Evolutionary conservation across 805 yeast genomes (phyloP).

Genomic region (Clavispora santaluciae): DNA sequence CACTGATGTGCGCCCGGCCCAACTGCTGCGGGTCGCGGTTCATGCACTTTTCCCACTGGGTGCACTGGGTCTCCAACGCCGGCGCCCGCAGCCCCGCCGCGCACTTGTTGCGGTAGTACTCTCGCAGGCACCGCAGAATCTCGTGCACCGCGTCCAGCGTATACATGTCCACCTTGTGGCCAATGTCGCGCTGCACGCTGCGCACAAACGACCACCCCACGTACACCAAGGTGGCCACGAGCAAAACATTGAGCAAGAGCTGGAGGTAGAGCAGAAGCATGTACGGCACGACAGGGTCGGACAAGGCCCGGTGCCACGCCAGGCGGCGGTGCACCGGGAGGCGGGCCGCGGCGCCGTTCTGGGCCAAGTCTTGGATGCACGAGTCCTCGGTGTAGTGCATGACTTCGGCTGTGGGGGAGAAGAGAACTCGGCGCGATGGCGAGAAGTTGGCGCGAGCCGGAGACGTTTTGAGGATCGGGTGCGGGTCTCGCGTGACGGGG

Average conservation of each 20-base stretch:
- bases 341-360: neutral
- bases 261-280: slow-evolving; percentile 61
- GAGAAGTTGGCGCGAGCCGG: neutral
- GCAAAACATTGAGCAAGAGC: slow-evolving; percentile 50
- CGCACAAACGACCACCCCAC: slow-evolving; percentile 46
- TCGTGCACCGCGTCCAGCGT: slow-evolving; percentile 57
- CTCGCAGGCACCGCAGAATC: slow-evolving; percentile 63
- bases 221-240: slow-evolving; percentile 49
- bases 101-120: slow-evolving; percentile 72
- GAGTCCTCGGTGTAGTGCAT: slow-evolving; percentile 2
- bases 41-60: slow-evolving; percentile 79
- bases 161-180: slow-evolving; percentile 60
- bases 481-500: neutral
- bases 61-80: slow-evolving; percentile 65
- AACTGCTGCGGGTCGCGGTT: slow-evolving; percentile 64
- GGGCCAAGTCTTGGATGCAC: slow-evolving; percentile 1
- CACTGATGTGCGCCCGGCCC: slow-evolving; percentile 68
- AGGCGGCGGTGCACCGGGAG: neutral
- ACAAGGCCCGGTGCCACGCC: neutral
- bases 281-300: slow-evolving; percentile 50
- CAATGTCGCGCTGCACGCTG: slow-evolving; percentile 65
- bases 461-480: slow-evolving; percentile 8
- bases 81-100: slow-evolving; percentile 62
- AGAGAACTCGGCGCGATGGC: slow-evolving; percentile 1
- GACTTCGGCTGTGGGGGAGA: slow-evolving; percentile 11